phyloP scores from a whole-genome alignment of 371 early-diverging fungal species.

The Vairimorpha necatrix region DNA sequence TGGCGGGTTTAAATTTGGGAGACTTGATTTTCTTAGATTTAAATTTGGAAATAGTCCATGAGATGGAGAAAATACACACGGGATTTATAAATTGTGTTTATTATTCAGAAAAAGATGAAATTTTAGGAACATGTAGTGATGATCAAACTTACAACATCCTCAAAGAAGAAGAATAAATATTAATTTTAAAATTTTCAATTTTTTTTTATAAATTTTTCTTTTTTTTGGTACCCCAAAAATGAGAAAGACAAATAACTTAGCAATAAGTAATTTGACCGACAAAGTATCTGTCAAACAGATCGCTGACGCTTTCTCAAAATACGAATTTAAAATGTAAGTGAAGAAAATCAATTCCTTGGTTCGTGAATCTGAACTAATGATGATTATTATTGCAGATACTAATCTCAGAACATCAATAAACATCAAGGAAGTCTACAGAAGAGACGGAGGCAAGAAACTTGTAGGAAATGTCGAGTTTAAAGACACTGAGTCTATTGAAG shows the following conservation, averaged over 20 bases:
- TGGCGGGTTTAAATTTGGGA: conserved; percentile 8
- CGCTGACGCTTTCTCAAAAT: conserved; percentile 26
- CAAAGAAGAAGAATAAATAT: neutral
- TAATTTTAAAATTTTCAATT: conserved; percentile 1
- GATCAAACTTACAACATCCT: neutral
- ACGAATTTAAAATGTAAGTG: conserved; percentile 42
- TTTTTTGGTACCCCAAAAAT: neutral
- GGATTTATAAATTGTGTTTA: conserved; percentile 24
- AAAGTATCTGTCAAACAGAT: conserved; percentile 10
- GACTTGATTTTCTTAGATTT: conserved; percentile 25
- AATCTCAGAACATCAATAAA: conserved; percentile 33
- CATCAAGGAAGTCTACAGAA: conserved; percentile 7
- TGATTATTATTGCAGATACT: conserved; percentile 40
- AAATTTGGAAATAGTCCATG: neutral
- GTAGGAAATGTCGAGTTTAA: conserved; percentile 39
- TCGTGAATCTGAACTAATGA: conserved; percentile 47
- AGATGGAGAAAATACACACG: conserved; percentile 18
- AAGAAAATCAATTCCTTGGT: conserved; percentile 46
- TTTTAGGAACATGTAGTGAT: neutral
- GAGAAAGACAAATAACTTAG: conserved; percentile 40
- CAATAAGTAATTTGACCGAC: conserved; percentile 22
- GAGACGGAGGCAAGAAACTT: neutral
- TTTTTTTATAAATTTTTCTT: conserved; percentile 26
- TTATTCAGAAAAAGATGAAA: neutral
- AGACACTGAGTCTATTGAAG: conserved; percentile 11